A percentile compares a stretch with the other conserved stretches of the same genome.
Evolutionary conservation across 768 basidiomycete species (phyloP).

Genomic region (Coprinopsis sp.): DNA sequence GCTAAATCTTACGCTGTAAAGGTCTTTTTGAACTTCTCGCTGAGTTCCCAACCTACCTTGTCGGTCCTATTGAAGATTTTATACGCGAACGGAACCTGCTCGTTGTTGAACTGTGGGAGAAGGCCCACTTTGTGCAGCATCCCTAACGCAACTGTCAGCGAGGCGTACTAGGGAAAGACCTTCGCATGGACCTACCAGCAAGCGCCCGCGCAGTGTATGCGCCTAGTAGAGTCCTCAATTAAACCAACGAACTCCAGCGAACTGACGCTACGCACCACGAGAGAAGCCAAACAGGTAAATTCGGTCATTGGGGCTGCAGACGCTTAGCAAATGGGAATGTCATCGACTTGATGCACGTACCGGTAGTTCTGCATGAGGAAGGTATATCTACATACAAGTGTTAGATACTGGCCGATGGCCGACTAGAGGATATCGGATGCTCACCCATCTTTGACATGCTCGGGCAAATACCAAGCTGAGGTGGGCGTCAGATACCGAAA

Average conservation of each 20-base stretch:
- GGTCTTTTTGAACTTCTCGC: slow-evolving; percentile 49
- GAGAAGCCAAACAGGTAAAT: slow-evolving; percentile 67
- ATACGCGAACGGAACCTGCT: slow-evolving; percentile 61
- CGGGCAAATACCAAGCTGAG: slow-evolving; percentile 2
- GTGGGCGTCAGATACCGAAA: neutral
- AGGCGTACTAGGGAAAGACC: neutral
- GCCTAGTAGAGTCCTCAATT: no score
- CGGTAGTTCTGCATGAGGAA: slow-evolving; percentile 4
- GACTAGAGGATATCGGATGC: neutral
- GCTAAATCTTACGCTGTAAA: slow-evolving; percentile 28
- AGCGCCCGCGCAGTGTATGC: slow-evolving; percentile 52
- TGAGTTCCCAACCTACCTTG: slow-evolving; percentile 40
- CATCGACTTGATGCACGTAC: neutral
- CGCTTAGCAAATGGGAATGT: neutral
- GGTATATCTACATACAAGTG: neutral
- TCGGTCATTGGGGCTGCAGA: slow-evolving; percentile 30
- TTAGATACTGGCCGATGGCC: neutral
- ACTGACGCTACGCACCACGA: no score
- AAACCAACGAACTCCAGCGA: no score
- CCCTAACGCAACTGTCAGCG: no score
- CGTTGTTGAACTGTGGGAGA: slow-evolving; percentile 40
- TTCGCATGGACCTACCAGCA: slow-evolving; percentile 29
- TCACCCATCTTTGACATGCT: slow-evolving; percentile 2
- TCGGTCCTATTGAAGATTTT: slow-evolving; percentile 55
- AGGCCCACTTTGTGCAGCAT: slow-evolving; percentile 51